phyloP scores from a whole-genome alignment of 1,284 basidiomycete genomes.

The Cystobasidium slooffiae region DNA sequence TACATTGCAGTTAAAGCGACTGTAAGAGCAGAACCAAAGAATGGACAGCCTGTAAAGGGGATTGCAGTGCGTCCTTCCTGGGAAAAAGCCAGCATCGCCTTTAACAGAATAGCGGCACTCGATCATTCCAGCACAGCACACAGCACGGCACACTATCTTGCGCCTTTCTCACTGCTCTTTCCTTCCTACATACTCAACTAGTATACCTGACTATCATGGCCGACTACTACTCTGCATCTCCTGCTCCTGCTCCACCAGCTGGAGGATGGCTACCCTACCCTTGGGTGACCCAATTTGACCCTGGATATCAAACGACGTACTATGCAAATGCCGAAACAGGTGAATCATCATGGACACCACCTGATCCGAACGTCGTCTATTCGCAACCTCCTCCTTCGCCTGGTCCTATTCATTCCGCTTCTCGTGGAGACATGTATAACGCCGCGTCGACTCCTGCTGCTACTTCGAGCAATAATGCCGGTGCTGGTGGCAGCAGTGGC shows the following conservation, averaged over 20 bases:
- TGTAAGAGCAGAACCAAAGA: no score
- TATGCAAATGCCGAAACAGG: constrained; percentile 57
- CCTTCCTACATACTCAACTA: not conserved
- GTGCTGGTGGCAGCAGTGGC: not conserved
- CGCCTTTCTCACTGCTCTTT: not conserved
- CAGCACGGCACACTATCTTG: constrained; percentile 5
- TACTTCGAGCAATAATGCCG: not conserved
- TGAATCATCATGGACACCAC: constrained; percentile 26
- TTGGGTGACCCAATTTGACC: constrained; percentile 54
- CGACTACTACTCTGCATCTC: constrained; percentile 15
- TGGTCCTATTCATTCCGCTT: not conserved
- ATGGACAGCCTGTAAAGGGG: no score
- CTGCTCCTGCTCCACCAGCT: constrained; percentile 16
- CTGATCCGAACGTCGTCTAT: not conserved
- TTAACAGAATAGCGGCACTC: not conserved
- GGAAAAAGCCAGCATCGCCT: not conserved
- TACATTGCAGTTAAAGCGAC: no score
- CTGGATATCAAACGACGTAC: constrained; percentile 59
- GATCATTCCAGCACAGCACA: not conserved
- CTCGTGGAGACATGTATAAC: not conserved
- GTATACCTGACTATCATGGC: not conserved
- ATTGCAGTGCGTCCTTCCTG: not conserved
- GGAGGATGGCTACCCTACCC: constrained; percentile 42
- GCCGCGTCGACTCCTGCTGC: not conserved
- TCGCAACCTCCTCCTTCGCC: not conserved